Evolutionary conservation across 225 moss, liverwort and hornwort species (phyloP).

Genomic region (Marchantia paleacea): DNA sequence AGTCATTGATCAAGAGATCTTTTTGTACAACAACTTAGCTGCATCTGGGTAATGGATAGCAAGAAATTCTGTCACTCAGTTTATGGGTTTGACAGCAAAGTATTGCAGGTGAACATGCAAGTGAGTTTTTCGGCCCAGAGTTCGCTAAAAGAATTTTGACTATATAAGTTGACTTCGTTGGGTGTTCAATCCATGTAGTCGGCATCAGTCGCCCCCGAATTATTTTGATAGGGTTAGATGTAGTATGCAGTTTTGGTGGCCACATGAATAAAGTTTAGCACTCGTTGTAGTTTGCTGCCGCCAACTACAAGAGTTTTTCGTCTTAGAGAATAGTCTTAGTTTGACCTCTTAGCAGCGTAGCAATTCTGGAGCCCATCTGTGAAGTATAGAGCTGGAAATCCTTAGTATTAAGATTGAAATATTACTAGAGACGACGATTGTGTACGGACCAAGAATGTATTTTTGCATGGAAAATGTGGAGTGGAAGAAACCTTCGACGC

Average conservation of each 20-base stretch:
- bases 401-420: too few relatives aligned
- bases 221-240: not conserved
- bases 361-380: too few relatives aligned
- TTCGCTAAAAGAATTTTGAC: conserved; percentile 5
- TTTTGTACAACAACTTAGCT: conserved; percentile 2
- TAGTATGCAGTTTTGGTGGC: not conserved
- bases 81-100: not conserved
- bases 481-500: too few relatives aligned
- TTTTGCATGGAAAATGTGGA: too few relatives aligned
- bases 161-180: not conserved
- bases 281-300: too few relatives aligned
- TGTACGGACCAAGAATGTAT: too few relatives aligned
- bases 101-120: not conserved
- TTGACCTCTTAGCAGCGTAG: too few relatives aligned
- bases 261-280: too few relatives aligned
- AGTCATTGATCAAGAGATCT: not conserved
- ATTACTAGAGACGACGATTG: too few relatives aligned
- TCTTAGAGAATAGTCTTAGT: too few relatives aligned
- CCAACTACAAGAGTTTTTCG: too few relatives aligned
- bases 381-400: too few relatives aligned
- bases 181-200: not conserved
- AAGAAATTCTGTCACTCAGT: not conserved
- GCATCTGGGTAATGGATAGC: not conserved
- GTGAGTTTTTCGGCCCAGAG: not conserved
- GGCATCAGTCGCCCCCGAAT: not conserved